Conservation (phyloP, 306 rosid genomes). For the Glycine latifolia region DNA sequence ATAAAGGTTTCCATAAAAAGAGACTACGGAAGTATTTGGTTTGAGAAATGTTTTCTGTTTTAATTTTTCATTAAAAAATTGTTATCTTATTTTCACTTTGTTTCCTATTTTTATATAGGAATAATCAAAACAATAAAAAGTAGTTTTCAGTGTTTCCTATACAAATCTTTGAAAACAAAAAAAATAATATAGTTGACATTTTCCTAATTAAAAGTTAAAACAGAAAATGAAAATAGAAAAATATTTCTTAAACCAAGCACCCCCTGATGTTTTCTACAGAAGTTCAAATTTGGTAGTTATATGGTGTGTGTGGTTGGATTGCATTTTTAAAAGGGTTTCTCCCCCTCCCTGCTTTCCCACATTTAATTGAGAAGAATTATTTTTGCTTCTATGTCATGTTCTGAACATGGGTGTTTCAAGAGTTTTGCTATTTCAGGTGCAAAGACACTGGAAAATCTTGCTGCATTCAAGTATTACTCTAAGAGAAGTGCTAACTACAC, state of each 20-base stretch:
- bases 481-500: too few relatives aligned
- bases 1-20: too few relatives aligned
- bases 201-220: neutral
- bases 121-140: too few relatives aligned
- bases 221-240: neutral
- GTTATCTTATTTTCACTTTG: too few relatives aligned
- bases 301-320: neutral
- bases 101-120: too few relatives aligned
- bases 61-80: too few relatives aligned
- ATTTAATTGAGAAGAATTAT: neutral
- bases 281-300: neutral
- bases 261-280: neutral
- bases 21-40: neutral
- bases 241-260: neutral
- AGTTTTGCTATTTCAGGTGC: neutral
- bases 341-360: neutral
- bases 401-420: neutral
- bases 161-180: neutral
- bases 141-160: neutral
- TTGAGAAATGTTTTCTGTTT: neutral
- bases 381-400: neutral
- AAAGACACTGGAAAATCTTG: neutral
- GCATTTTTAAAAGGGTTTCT: neutral
- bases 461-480: neutral
- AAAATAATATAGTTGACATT: neutral